Evolutionary conservation across 164 flowering plant species (phyloP).

Genomic region (Stephania cephalantha): DNA sequence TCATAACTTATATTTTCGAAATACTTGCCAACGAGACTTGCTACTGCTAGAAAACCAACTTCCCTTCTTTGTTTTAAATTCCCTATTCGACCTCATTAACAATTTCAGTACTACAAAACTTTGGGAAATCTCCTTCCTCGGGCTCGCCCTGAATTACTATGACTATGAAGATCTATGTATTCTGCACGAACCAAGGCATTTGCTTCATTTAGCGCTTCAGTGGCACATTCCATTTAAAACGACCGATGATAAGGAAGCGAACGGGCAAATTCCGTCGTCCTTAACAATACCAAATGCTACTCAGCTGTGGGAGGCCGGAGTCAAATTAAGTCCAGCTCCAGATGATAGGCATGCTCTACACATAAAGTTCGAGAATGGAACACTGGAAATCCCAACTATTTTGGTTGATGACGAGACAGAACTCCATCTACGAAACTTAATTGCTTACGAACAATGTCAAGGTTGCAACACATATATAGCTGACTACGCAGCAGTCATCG

Average conservation of each 20-base stretch:
- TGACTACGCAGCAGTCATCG: too few relatives aligned
- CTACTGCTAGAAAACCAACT: constrained; percentile 29
- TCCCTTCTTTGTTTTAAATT: constrained; percentile 19
- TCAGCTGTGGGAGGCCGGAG: not conserved
- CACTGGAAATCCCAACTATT: too few relatives aligned
- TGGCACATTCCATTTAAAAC: not conserved
- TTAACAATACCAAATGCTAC: not conserved
- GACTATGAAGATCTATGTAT: too few relatives aligned
- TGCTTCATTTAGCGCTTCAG: not conserved
- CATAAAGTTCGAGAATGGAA: too few relatives aligned
- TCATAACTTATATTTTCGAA: not conserved
- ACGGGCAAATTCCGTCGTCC: not conserved
- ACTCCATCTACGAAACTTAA: too few relatives aligned
- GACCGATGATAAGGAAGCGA: too few relatives aligned
- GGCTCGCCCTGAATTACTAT: not conserved
- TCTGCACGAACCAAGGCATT: not conserved
- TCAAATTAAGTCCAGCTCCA: not conserved
- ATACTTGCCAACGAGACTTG: constrained; percentile 15
- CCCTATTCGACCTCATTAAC: not conserved
- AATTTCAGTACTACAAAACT: not conserved
- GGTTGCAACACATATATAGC: too few relatives aligned
- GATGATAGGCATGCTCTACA: too few relatives aligned
- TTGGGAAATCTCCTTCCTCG: not conserved
- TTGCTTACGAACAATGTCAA: too few relatives aligned
- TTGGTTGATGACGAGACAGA: too few relatives aligned